These are phyloP conservation scores for Moricandia moricandioides DNA, from an alignment of 345 rosid species.

Conservation along the genomic window DNA sequence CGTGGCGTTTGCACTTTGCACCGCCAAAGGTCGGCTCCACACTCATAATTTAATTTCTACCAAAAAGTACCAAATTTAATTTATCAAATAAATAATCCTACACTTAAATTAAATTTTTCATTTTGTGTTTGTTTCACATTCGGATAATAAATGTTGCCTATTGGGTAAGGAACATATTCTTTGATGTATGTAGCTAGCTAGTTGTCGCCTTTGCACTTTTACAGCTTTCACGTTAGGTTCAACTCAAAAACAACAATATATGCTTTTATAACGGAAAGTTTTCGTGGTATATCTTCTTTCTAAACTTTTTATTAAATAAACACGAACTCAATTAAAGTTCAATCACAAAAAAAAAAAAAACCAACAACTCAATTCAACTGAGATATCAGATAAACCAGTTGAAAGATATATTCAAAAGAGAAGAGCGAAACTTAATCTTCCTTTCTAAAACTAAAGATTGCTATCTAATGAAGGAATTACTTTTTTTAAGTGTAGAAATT, in stretches of 20 bases:
- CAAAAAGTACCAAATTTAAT: neutral
- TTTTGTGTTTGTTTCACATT: neutral
- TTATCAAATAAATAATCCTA: neutral
- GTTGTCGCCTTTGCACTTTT: constrained; percentile 11
- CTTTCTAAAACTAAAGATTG: no score
- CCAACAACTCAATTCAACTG: no score
- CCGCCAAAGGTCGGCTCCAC: constrained; percentile 24
- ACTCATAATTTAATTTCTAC: neutral
- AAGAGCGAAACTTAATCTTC: no score
- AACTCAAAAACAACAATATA: neutral
- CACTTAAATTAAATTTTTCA: neutral
- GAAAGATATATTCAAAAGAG: no score
- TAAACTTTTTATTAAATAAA: neutral
- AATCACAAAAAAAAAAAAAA: no score
- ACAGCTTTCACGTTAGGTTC: constrained; percentile 27
- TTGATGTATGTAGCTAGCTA: neutral
- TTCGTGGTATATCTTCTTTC: neutral
- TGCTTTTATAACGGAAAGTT: constrained; percentile 20
- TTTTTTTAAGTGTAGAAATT: no score
- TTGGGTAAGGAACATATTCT: constrained; percentile 8
- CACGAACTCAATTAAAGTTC: no score
- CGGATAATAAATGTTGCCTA: neutral
- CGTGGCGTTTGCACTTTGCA: constrained; percentile 24
- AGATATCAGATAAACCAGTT: no score
- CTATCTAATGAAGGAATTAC: no score